Percentiles rank a stretch among this genome's conserved stretches.
Conservation (phyloP, 1,284 basidiomycete genomes). For the Ustilago nuda region DNA sequence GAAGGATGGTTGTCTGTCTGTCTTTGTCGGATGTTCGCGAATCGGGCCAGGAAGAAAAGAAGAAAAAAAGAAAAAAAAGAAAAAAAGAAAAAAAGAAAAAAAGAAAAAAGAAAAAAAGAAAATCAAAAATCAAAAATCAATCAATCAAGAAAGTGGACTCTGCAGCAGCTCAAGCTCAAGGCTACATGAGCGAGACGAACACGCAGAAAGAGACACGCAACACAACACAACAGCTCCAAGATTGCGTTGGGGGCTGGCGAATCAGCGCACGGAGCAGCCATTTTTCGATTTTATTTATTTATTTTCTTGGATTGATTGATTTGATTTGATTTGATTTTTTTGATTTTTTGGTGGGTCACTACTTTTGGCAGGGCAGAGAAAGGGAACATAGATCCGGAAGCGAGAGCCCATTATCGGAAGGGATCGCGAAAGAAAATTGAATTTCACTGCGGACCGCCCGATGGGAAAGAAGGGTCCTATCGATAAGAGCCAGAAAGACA, state of each 20-base stretch:
- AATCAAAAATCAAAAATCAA: neutral
- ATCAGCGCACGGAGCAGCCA: neutral
- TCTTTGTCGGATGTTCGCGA: constrained; percentile 1
- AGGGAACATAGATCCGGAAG: neutral
- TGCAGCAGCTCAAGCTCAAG: neutral
- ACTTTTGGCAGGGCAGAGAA: neutral
- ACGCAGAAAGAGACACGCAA: neutral
- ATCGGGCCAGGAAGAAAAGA: constrained; percentile 1
- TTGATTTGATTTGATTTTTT: too few relatives aligned
- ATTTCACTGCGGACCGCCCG: constrained; percentile 21
- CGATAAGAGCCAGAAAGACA: constrained; percentile 14
- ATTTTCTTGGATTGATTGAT: neutral
- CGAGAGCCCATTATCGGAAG: neutral
- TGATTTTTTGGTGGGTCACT: neutral
- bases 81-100: neutral
- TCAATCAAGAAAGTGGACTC: neutral
- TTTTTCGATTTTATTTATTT: too few relatives aligned
- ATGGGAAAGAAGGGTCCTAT: constrained; percentile 13
- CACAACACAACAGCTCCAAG: neutral
- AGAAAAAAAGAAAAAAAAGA: neutral
- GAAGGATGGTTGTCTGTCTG: neutral
- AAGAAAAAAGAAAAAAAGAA: neutral
- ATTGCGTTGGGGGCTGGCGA: neutral
- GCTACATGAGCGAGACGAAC: constrained; percentile 3
- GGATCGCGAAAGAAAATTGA: neutral